phyloP scores from a whole-genome alignment of 148 eudicot genomes.

The Rheum nobile region DNA sequence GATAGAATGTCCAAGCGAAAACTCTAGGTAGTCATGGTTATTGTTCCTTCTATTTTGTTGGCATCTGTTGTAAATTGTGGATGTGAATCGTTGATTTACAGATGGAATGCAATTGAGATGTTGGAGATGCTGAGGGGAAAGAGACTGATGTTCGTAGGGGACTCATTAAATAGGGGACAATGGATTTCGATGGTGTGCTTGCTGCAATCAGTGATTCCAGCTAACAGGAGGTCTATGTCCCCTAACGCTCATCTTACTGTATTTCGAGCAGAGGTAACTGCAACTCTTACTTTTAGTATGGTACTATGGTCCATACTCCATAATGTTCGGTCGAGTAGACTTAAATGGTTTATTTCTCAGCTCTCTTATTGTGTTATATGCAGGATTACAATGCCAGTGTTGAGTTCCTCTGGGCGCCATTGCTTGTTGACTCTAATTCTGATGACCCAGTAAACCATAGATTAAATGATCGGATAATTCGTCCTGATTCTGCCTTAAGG shows the following conservation, averaged over 20 bases:
- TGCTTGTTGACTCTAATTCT: slow-evolving; percentile 81
- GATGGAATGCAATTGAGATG: slow-evolving; percentile 78
- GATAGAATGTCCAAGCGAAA: neutral
- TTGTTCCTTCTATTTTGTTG: neutral
- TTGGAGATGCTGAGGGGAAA: slow-evolving; percentile 92
- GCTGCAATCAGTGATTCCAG: slow-evolving; percentile 70
- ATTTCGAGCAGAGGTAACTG: slow-evolving; percentile 72
- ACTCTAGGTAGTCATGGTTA: neutral
- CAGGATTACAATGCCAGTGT: slow-evolving; percentile 84
- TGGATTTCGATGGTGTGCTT: slow-evolving; percentile 97
- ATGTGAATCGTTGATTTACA: slow-evolving; percentile 7
- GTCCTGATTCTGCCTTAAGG: slow-evolving; percentile 65
- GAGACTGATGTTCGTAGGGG: slow-evolving; percentile 89
- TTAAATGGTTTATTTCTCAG: neutral
- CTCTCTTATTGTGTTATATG: slow-evolving; percentile 5
- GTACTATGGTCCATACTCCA: no score
- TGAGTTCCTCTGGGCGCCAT: slow-evolving; percentile 91
- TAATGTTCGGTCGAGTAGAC: neutral
- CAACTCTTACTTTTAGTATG: neutral
- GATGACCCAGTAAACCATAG: slow-evolving; percentile 88
- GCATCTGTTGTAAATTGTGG: neutral
- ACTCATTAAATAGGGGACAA: slow-evolving; percentile 92
- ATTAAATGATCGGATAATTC: slow-evolving; percentile 62
- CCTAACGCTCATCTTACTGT: slow-evolving; percentile 84
- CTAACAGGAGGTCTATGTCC: slow-evolving; percentile 69